These are phyloP conservation scores for Solanum tacnaense DNA, from an alignment of 257 asterid species.

Conservation along the genomic window DNA sequence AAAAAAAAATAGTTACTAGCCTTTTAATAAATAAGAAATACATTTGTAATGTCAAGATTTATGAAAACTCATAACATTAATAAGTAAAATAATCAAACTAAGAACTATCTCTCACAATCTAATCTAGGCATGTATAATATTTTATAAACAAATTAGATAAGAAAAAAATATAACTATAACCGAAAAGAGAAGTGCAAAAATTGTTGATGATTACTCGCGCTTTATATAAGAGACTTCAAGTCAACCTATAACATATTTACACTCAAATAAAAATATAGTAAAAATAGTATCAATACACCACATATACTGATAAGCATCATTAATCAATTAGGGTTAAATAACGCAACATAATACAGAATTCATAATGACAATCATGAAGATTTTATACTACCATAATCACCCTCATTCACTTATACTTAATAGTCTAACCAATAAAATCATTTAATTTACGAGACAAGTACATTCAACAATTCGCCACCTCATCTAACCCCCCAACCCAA, in stretches of 20 bases:
- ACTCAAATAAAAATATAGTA: too few relatives aligned
- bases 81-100: background rate
- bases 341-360: background rate
- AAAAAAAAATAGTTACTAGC: accelerated
- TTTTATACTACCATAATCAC: background rate
- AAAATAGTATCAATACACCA: too few relatives aligned
- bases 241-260: background rate
- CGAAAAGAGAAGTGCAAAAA: background rate
- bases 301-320: too few relatives aligned
- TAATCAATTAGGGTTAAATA: too few relatives aligned
- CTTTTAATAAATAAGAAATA: too few relatives aligned
- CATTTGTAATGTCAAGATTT: background rate
- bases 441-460: background rate
- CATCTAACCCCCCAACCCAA: background rate
- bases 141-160: too few relatives aligned
- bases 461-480: background rate
- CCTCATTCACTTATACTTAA: background rate
- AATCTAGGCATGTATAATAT: background rate
- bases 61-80: background rate
- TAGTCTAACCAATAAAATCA: background rate
- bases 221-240: background rate
- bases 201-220: background rate
- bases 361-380: background rate
- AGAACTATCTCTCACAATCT: background rate
- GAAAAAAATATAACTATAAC: background rate